A percentile compares a stretch with the other conserved stretches of the same genome.
Evolutionary conservation across 176 grass and related monocot genomes (phyloP).

Genomic region (Raddia guianensis): DNA sequence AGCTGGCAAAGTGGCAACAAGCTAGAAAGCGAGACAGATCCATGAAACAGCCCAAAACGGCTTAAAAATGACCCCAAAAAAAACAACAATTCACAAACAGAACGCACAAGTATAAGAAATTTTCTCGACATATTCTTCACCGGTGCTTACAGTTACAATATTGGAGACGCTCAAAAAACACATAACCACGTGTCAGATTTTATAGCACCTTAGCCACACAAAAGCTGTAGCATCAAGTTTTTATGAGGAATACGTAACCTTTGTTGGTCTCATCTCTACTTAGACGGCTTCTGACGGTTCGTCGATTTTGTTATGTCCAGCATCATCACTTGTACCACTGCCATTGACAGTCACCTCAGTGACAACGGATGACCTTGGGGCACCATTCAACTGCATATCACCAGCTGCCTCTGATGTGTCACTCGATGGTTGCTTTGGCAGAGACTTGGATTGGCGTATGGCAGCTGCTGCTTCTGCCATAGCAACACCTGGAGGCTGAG

Average conservation of each 20-base stretch:
- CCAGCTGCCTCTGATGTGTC: constrained; percentile 23
- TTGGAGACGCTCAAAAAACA: constrained; percentile 5
- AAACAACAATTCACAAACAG: background rate
- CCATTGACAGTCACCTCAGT: constrained; percentile 30
- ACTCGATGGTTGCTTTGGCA: constrained; percentile 46
- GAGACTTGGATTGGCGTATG: constrained; percentile 62
- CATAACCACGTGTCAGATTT: background rate
- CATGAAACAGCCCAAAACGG: background rate
- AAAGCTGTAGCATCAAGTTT: background rate
- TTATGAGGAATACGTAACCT: background rate
- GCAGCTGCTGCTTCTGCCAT: constrained; percentile 77
- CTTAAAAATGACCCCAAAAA: background rate
- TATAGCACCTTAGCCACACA: background rate
- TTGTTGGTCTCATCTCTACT: background rate
- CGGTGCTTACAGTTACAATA: background rate
- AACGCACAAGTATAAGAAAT: background rate
- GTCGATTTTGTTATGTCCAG: constrained; percentile 36
- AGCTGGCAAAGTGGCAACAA: too few relatives aligned
- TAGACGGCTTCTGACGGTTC: constrained; percentile 41
- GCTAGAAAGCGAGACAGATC: too few relatives aligned
- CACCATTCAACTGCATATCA: constrained; percentile 40
- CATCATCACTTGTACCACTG: background rate
- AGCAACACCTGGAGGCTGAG: constrained; percentile 63
- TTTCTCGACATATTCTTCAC: background rate
- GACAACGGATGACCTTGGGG: constrained; percentile 23